phyloP scores from a whole-genome alignment of 1,284 basidiomycete genomes.

The Cutaneotrichosporon dermatis region DNA sequence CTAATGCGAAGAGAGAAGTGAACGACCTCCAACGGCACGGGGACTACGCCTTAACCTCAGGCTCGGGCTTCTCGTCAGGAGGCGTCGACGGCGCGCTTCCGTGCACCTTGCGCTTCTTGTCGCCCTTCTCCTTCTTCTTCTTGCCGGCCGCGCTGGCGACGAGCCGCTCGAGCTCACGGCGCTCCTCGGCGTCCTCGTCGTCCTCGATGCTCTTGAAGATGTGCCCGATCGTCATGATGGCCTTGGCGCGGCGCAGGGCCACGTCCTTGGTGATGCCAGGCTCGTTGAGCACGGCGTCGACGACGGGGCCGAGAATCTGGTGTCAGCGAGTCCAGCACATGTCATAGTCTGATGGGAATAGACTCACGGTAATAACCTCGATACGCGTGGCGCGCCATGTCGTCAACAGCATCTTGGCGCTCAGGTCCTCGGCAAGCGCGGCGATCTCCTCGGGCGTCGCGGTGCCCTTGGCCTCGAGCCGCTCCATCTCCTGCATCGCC shows the following conservation, averaged over 20 bases:
- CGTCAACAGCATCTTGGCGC: conserved; percentile 90
- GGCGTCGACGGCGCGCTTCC: not conserved
- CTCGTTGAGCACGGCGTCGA: conserved; percentile 76
- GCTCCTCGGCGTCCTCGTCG: conserved; percentile 84
- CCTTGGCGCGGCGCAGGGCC: conserved; percentile 77
- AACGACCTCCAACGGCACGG: too few relatives aligned
- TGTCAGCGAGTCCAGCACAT: conserved; percentile 10
- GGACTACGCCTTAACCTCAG: not conserved
- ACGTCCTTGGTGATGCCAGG: conserved; percentile 64
- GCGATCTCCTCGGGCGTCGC: conserved; percentile 75
- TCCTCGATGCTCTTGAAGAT: conserved; percentile 78
- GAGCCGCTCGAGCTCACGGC: conserved; percentile 77
- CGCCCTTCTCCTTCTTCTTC: conserved; percentile 46
- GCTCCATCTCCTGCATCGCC: conserved; percentile 81
- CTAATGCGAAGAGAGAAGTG: too few relatives aligned
- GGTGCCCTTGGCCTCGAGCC: conserved; percentile 77
- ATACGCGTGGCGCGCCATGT: conserved; percentile 92
- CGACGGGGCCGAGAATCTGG: conserved; percentile 57
- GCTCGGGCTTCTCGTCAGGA: not conserved
- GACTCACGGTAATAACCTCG: conserved; percentile 74
- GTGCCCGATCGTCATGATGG: conserved; percentile 72
- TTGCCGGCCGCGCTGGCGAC: conserved; percentile 49
- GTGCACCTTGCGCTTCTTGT: conserved; percentile 16
- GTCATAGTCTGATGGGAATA: too few relatives aligned
- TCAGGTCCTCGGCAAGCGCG: conserved; percentile 88